phyloP scores from a whole-genome alignment of 78 protist genomes.

The Dictyostelium citrinum region DNA sequence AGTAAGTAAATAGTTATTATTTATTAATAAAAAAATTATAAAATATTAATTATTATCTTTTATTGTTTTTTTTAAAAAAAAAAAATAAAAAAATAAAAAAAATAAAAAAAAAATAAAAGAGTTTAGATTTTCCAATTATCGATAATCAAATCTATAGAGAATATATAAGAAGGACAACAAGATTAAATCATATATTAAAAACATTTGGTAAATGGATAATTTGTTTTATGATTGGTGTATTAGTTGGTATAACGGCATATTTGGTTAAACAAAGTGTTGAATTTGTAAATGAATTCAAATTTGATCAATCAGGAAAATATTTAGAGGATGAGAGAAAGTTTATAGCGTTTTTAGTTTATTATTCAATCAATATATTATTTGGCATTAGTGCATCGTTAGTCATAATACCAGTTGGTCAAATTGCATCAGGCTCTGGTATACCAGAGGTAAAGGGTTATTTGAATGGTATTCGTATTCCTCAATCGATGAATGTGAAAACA shows the following conservation, averaged over 20 bases:
- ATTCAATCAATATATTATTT: slow-evolving; percentile 61
- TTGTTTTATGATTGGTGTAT: slow-evolving; percentile 61
- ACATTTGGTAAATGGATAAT: slow-evolving; percentile 78
- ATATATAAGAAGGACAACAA: slow-evolving; percentile 25
- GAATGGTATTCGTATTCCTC: slow-evolving; percentile 92
- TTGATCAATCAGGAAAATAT: slow-evolving; percentile 20
- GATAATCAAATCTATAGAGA: slow-evolving; percentile 73
- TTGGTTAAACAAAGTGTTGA: slow-evolving; percentile 31
- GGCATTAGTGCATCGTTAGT: slow-evolving; percentile 64
- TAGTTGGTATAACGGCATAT: slow-evolving; percentile 74
- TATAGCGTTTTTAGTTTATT: slow-evolving; percentile 55
- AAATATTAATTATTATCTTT: no score
- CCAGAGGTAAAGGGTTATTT: slow-evolving; percentile 94
- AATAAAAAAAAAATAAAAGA: neutral
- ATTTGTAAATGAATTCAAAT: slow-evolving; percentile 35
- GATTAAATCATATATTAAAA: slow-evolving; percentile 46
- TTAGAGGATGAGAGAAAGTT: slow-evolving; percentile 2
- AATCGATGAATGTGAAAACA: slow-evolving; percentile 83
- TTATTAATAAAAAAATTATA: neutral
- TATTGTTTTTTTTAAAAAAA: no score
- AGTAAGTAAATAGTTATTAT: neutral
- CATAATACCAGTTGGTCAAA: slow-evolving; percentile 74
- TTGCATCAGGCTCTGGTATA: slow-evolving; percentile 90
- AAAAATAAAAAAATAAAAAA: neutral
- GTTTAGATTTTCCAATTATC: slow-evolving; percentile 71